These are phyloP conservation scores for Monosporozyma solicola DNA, from an alignment of 805 yeast species.

Conservation along the genomic window DNA sequence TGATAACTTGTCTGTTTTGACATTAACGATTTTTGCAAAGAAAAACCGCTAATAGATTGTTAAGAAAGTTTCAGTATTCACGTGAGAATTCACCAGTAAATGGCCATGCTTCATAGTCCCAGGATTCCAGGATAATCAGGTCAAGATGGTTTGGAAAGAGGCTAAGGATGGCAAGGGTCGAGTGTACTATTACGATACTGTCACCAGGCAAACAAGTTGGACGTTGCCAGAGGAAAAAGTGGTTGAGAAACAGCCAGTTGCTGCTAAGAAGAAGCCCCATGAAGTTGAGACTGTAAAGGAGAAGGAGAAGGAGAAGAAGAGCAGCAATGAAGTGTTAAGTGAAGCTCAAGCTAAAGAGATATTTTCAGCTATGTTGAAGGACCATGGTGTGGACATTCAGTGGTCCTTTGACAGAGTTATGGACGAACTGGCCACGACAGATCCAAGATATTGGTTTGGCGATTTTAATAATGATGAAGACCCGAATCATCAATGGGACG, in stretches of 20 bases:
- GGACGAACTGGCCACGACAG: constrained; percentile 40
- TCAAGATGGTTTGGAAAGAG: constrained; percentile 46
- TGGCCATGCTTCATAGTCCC: background rate
- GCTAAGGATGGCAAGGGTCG: constrained; percentile 57
- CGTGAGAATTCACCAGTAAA: background rate
- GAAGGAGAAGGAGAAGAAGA: constrained; percentile 4
- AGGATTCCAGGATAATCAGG: background rate
- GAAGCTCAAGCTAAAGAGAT: constrained; percentile 32
- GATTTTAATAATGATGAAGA: constrained; percentile 30
- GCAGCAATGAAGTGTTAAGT: background rate
- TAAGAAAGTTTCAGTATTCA: background rate
- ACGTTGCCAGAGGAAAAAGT: constrained; percentile 55
- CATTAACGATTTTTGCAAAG: background rate
- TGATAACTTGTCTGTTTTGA: background rate
- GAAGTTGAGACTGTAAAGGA: too few species aligned
- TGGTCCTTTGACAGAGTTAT: constrained; percentile 70
- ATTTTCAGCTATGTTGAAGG: constrained; percentile 47
- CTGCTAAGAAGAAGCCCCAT: background rate
- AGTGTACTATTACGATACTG: constrained; percentile 59
- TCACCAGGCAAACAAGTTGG: constrained; percentile 69
- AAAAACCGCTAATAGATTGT: background rate
- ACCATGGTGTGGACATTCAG: constrained; percentile 52
- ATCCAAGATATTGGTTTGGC: constrained; percentile 57
- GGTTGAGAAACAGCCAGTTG: too few species aligned
- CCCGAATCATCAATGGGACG: background rate